These are phyloP conservation scores for Lentinula sp. DNA, from an alignment of 768 basidiomycete species.

Conservation along the genomic window DNA sequence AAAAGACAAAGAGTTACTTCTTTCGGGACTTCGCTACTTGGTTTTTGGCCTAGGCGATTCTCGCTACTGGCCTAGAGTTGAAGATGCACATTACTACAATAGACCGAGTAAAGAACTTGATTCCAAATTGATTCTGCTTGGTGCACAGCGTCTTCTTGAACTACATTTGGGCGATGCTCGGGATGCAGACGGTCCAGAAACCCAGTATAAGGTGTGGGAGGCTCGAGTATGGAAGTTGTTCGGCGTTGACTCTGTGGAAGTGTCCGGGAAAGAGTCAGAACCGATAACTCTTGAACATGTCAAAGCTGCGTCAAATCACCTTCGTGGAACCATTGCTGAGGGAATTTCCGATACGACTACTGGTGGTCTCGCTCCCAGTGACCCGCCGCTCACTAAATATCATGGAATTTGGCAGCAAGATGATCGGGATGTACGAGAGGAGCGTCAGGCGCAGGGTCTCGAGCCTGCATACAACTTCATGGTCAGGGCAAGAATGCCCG, in stretches of 20 bases:
- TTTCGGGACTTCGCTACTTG: constrained; percentile 63
- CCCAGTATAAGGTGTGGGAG: constrained; percentile 96
- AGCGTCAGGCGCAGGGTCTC: constrained; percentile 84
- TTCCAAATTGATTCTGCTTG: constrained; percentile 68
- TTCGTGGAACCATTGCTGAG: constrained; percentile 92
- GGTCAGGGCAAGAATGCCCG: constrained; percentile 96
- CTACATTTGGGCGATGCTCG: constrained; percentile 94
- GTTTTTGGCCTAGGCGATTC: constrained; percentile 98
- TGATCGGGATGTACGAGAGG: constrained; percentile 97
- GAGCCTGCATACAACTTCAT: constrained; percentile 98
- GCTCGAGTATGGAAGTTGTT: constrained; percentile 88
- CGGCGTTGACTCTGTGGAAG: constrained; percentile 84
- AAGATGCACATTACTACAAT: constrained; percentile 98
- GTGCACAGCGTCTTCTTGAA: constrained; percentile 66
- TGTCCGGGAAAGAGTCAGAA: constrained; percentile 92
- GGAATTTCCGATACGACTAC: constrained; percentile 83
- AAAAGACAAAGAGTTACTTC: constrained; percentile 36
- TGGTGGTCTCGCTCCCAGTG: constrained; percentile 85
- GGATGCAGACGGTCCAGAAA: constrained; percentile 92
- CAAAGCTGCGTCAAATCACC: constrained; percentile 91
- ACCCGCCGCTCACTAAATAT: constrained; percentile 97
- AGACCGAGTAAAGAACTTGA: constrained; percentile 94
- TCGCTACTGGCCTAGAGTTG: constrained; percentile 97
- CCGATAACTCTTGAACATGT: constrained; percentile 99
- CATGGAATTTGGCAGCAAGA: constrained; percentile 96